Evolutionary conservation across 2,329 filamentous ascomycete genomes (phyloP), one percentile per base, ranked within the genome.

Genomic region (Penicillium sp.): DNA sequence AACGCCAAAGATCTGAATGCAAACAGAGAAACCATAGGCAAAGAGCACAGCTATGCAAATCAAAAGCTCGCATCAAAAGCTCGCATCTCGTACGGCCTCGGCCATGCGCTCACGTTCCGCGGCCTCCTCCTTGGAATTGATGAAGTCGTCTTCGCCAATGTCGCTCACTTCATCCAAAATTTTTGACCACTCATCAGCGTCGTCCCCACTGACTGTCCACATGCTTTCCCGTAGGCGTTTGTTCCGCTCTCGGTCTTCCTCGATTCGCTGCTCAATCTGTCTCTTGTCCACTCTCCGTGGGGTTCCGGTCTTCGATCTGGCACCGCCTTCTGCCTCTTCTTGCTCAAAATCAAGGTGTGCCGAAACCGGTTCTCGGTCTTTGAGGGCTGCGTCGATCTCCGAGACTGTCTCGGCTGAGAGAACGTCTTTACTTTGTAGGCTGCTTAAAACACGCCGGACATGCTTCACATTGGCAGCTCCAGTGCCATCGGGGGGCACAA

Each of bases 401-500:
- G 66, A 67, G 3, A 95, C 85, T 1, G 85, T 85, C 59, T 91
- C 82, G 2, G 77, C 69, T n/a, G 85, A 78, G 13, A 97, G 76
- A 36, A 91, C 85, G 4, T 75, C 75, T 63, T 90, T 91, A 49
- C 71, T 71, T 61, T 85, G 81, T 1, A 94, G 77, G 4, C 80
- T 81, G 49, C 80, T 78, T 13, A 94, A 75, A 14, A 93, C 89
- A 62, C 86, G 89, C 48, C 89, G 79, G 39, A 94, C 87, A 6
- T 96, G 89, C 63, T 94, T 94, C 36, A 96, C 86, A 60, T 98
- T 98, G 40, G 91, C 90, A 6, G 89, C 88, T 5, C 93, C 89
- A 8, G 86, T 87, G 31, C 89, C 86, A 66, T 94, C 85, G 52
- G 87, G 82, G 0, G 90, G 90, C 1, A 88, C 89, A 10, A 97